Evolutionary conservation across 345 rosid species (phyloP), one percentile per base, ranked within the genome.

Genomic region (Cardamine occulta): DNA sequence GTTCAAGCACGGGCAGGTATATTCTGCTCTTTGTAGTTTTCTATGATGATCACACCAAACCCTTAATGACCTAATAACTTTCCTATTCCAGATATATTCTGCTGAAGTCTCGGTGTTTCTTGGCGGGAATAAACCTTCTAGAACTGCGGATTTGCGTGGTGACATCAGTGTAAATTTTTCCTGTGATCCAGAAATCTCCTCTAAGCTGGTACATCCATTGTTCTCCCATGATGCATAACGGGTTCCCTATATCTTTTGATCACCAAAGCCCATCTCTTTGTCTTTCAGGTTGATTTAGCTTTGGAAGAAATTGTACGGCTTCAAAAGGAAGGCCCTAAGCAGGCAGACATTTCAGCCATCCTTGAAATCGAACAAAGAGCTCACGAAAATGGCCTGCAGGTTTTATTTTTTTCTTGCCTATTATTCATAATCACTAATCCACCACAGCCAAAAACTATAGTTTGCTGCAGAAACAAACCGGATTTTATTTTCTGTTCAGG

Each of bases 321-420:
- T 77, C 96, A 88, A 81, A 87, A 82, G 80, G 90, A 91, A 74
- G 98, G 97, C 14, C 90, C 96, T 63, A 76, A 85, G 17, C 88
- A 85, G 53, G 82, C 88, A 80, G 97, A 91, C 80, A 80, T 91
- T 63, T 84, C 81, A 58, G 83, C 93, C 54, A 84, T 89, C 72
- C 89, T 93, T 53, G 97, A 91, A 87, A 88, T 93, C 26, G 98
- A 91, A 80, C 98, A 91, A 85, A 86, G 97, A 86, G 92, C 96
- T 75, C 90, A 90, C 71, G 98, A 93, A 82, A 91, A 88, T 54
- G 96, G 98, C 81, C 71, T 90, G 82, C 95, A 93, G 95, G 98
- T 88, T 45, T 59, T 63, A 1, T 19, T 56, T 61, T 74, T 53
- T 61, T 37, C 14, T 57, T 14, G 13, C 19, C n/a, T 31, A 40